Evolutionary conservation across 305 asterid genomes (phyloP).

Genomic region (Solanum chacoense): DNA sequence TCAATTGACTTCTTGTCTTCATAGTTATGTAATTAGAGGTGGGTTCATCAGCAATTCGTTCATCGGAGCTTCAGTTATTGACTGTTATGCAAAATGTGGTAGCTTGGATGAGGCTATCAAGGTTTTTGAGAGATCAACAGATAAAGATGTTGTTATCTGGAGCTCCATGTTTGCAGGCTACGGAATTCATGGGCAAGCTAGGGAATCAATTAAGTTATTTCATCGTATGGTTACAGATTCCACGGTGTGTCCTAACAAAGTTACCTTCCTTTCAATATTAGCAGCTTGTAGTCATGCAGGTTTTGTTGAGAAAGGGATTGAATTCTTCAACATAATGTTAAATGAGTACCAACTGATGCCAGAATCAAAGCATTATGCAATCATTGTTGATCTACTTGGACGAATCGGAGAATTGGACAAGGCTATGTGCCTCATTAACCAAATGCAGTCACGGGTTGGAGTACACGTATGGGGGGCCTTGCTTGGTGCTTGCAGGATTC

Average conservation of each 20-base stretch:
- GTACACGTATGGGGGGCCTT: constrained; percentile 66
- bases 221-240: constrained; percentile 29
- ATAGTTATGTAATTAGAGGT: constrained; percentile 29
- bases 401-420: constrained; percentile 51
- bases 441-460: constrained; percentile 27
- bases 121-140: constrained; percentile 22
- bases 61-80: constrained; percentile 50
- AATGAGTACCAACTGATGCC: constrained; percentile 37
- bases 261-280: constrained; percentile 52
- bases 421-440: constrained; percentile 42
- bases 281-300: constrained; percentile 80
- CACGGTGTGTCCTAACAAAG: constrained; percentile 34
- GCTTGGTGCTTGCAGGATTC: constrained; percentile 52
- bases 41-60: constrained; percentile 35
- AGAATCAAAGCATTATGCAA: constrained; percentile 46
- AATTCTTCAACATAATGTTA: constrained; percentile 41
- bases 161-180: constrained; percentile 68
- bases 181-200: constrained; percentile 57
- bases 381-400: constrained; percentile 57
- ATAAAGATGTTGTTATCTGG: constrained; percentile 59
- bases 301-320: constrained; percentile 49
- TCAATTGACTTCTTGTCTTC: constrained; percentile 48
- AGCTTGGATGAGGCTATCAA: constrained; percentile 37
- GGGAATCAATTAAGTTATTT: constrained; percentile 43
- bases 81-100: constrained; percentile 71